Evolutionary conservation across 495 filamentous ascomycete genomes (phyloP).

Genomic region (Chaetomium cochliodes): DNA sequence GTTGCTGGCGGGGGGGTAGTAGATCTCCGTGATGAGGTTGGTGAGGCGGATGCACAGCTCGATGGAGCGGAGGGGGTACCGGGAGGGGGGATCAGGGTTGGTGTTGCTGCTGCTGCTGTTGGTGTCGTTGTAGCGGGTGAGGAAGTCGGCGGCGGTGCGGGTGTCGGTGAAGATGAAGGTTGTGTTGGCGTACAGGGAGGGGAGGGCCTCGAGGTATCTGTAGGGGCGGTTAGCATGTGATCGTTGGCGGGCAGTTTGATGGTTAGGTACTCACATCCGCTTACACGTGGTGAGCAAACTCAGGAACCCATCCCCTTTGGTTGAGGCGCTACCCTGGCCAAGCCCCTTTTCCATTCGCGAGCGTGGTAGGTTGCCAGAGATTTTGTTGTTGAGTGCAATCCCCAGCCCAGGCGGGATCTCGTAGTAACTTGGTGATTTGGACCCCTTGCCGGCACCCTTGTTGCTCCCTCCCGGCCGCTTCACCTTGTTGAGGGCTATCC

Average conservation of each 20-base stretch:
- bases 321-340: no score
- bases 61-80: conserved; percentile 21
- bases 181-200: conserved; percentile 25
- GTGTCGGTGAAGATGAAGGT: conserved; percentile 37
- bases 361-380: no score
- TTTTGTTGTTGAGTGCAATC: no score
- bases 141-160: conserved; percentile 21
- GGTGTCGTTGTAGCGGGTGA: conserved; percentile 18
- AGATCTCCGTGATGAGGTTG: conserved; percentile 32
- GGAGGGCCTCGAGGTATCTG: conserved; percentile 33
- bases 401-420: no score
- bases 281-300: conserved; percentile 24
- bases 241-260: background rate
- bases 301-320: background rate
- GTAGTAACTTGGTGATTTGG: no score
- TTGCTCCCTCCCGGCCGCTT: background rate
- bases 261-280: conserved; percentile 27
- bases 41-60: conserved; percentile 29
- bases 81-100: no score
- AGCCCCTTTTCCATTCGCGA: no score
- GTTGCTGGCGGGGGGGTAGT: conserved; percentile 24
- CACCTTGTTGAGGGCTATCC: background rate
- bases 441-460: background rate
- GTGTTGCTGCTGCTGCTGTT: background rate
- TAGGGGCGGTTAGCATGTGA: background rate